Percentiles rank a stretch among this genome's conserved stretches.
These are phyloP conservation scores for Pseudofabraea citricarpa DNA, from an alignment of 2,329 filamentous ascomycete genomes.

Conservation along the genomic window DNA sequence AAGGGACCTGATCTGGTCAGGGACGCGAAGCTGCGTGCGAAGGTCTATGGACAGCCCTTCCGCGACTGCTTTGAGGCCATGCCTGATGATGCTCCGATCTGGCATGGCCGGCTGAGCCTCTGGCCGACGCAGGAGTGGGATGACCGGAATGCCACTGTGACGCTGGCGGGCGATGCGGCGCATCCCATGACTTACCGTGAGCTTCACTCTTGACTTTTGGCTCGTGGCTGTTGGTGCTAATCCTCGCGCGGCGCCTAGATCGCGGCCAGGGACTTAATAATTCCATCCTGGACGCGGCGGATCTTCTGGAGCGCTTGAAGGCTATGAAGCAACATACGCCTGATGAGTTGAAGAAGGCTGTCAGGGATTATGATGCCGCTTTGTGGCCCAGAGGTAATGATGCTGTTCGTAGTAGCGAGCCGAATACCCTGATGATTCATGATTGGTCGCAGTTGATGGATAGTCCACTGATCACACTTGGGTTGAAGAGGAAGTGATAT, in stretches of 20 bases:
- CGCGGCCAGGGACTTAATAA: constrained; percentile 44
- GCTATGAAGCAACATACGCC: constrained; percentile 17
- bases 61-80: constrained; percentile 27
- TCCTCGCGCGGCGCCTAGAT: constrained; percentile 13
- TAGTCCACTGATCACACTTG: constrained; percentile 23
- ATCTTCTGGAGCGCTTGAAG: constrained; percentile 14
- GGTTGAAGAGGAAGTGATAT: constrained; percentile 20
- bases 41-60: constrained; percentile 12
- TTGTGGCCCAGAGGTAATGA: constrained; percentile 37
- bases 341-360: constrained; percentile 25
- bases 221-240: constrained; percentile 3
- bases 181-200: constrained; percentile 47
- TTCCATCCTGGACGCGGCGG: constrained; percentile 35
- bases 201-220: constrained; percentile 1
- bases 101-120: constrained; percentile 17
- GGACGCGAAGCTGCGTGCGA: constrained; percentile 12
- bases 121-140: constrained; percentile 36
- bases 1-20: constrained; percentile 4
- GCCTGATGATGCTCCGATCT: constrained; percentile 8
- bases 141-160: constrained; percentile 37
- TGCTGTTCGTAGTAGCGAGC: constrained; percentile 38
- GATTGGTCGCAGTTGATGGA: constrained; percentile 30
- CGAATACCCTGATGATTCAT: constrained; percentile 42
- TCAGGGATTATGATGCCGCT: constrained; percentile 37
- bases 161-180: constrained; percentile 48